These are phyloP conservation scores for Pichia kluyveri DNA, from an alignment of 805 yeast genomes.

Conservation along the genomic window DNA sequence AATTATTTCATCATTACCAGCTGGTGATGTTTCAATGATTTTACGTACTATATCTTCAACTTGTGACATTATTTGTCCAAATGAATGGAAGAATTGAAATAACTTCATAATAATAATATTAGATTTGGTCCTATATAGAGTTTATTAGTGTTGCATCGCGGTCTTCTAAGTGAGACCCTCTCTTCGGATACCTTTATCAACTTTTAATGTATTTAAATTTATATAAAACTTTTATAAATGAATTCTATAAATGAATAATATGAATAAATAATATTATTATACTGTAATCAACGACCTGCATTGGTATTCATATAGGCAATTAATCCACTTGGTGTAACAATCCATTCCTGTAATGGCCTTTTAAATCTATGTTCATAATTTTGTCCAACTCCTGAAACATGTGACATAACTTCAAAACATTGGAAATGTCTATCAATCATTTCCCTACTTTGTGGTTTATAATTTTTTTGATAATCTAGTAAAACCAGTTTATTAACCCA, in stretches of 20 bases:
- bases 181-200: too few species aligned
- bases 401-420: conserved; percentile 7
- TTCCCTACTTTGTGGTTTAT: conserved; percentile 7
- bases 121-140: too few species aligned
- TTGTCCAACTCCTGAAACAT: conserved; percentile 6
- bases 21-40: conserved; percentile 43
- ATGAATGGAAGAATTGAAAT: too few species aligned
- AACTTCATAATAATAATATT: too few species aligned
- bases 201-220: too few species aligned
- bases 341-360: conserved; percentile 25
- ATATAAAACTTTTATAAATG: too few species aligned
- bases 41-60: conserved; percentile 23
- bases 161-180: too few species aligned
- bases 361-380: conserved; percentile 8
- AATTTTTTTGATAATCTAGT: conserved; percentile 12
- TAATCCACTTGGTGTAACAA: conserved; percentile 26
- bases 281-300: background rate
- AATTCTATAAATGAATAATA: too few species aligned
- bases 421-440: conserved; percentile 5
- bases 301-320: conserved; percentile 19
- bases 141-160: too few species aligned
- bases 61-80: conserved; percentile 9
- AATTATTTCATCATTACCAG: conserved; percentile 37
- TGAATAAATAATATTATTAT: too few species aligned
- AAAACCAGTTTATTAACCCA: conserved; percentile 27